Evolutionary conservation across 495 filamentous ascomycete species (phyloP).

Genomic region (Daldinia caldariorum): DNA sequence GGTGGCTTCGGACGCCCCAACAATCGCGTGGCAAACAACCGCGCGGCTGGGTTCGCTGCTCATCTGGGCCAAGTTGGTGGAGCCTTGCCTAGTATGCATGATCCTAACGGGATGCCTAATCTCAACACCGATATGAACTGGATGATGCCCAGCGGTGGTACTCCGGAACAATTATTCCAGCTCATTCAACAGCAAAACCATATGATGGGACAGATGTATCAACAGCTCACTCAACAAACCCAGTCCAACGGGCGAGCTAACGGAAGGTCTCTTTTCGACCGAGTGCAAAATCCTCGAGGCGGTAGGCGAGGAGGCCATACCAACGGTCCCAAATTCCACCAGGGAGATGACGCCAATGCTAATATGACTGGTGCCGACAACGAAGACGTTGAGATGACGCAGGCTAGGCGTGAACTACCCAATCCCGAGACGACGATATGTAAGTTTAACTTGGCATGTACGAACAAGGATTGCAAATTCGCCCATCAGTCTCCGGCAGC

Average conservation of each 20-base stretch:
- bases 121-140: slow-evolving; percentile 55
- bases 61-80: slow-evolving; percentile 51
- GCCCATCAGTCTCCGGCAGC: slow-evolving; percentile 95
- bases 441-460: slow-evolving; percentile 88
- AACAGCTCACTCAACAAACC: slow-evolving; percentile 69
- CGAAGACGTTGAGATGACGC: slow-evolving; percentile 64
- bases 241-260: slow-evolving; percentile 46
- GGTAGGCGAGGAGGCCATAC: slow-evolving; percentile 51
- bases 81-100: slow-evolving; percentile 47
- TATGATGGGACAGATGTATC: slow-evolving; percentile 75
- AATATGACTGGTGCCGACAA: slow-evolving; percentile 45
- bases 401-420: slow-evolving; percentile 55
- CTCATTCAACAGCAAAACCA: slow-evolving; percentile 91
- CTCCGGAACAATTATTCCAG: slow-evolving; percentile 77
- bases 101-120: slow-evolving; percentile 50
- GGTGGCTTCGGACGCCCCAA: slow-evolving; percentile 59
- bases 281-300: slow-evolving; percentile 65
- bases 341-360: slow-evolving; percentile 40
- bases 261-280: slow-evolving; percentile 81
- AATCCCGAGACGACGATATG: slow-evolving; percentile 74
- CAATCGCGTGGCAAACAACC: slow-evolving; percentile 61
- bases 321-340: slow-evolving; percentile 45
- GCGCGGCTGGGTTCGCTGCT: slow-evolving; percentile 55
- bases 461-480: slow-evolving; percentile 87
- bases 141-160: slow-evolving; percentile 57